A percentile compares a stretch with the other conserved stretches of the same genome.
Evolutionary conservation across 306 rosid species (phyloP).

Genomic region (Rubus idaeus): DNA sequence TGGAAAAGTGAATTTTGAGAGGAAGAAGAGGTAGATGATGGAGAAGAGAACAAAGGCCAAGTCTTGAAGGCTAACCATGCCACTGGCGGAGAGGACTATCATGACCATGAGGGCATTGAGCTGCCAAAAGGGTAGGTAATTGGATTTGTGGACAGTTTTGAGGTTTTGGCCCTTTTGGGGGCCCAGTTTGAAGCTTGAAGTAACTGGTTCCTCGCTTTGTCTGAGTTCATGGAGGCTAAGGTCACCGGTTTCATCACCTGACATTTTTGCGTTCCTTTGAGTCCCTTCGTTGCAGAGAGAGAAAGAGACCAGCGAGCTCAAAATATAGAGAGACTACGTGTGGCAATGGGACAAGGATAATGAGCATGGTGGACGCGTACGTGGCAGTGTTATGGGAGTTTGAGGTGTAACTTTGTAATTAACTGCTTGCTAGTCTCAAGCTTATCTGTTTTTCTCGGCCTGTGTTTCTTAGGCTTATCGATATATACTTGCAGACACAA

Average conservation of each 20-base stretch:
- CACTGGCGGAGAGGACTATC: too few species aligned
- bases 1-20: too few species aligned
- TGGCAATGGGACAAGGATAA: background rate
- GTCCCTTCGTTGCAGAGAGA: background rate
- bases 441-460: background rate
- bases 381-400: background rate
- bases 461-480: background rate
- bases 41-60: too few species aligned
- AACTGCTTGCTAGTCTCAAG: background rate
- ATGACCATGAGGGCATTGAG: too few species aligned
- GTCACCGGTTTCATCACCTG: conserved; percentile 51
- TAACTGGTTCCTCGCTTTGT: conserved; percentile 30
- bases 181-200: conserved; percentile 10
- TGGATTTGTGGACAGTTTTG: conserved; percentile 5
- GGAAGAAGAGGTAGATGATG: too few species aligned
- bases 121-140: conserved; percentile 54
- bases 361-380: background rate
- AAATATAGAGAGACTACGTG: background rate
- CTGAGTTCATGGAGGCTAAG: conserved; percentile 39
- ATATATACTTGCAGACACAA: background rate
- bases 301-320: background rate
- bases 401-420: background rate
- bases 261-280: conserved; percentile 28
- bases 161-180: conserved; percentile 8
- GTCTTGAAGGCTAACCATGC: too few species aligned